These are phyloP conservation scores for Oenanthe javanica DNA, from an alignment of 140 eudicot genomes.

Conservation along the genomic window DNA sequence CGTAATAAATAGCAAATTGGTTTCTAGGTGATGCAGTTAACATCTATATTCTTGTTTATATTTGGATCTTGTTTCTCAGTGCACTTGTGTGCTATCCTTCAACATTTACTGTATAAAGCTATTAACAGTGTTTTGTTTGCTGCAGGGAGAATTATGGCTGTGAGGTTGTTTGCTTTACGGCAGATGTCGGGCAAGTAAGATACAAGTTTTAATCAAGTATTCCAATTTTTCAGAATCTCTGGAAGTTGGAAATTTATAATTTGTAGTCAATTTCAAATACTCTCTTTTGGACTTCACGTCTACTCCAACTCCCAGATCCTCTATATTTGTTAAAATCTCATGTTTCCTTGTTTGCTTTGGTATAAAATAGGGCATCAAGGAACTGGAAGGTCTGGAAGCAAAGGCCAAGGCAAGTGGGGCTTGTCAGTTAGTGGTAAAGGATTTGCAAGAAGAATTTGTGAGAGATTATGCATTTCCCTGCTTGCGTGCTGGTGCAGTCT, in stretches of 20 bases:
- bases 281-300: not conserved
- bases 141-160: conserved; percentile 95
- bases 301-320: not conserved
- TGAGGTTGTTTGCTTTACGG: conserved; percentile 98
- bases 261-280: not conserved
- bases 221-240: not conserved
- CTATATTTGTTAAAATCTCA: not conserved
- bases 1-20: not conserved
- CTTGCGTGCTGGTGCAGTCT: conserved; percentile 88
- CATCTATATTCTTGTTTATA: not conserved
- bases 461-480: conserved; percentile 81
- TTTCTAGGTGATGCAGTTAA: not conserved
- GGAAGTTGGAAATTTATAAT: not conserved
- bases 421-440: conserved; percentile 88
- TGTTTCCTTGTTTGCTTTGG: not conserved
- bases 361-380: conserved; percentile 55
- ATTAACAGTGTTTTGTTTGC: conserved; percentile 5
- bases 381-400: conserved; percentile 86
- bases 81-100: conserved; percentile 4
- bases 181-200: conserved; percentile 99
- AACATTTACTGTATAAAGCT: not conserved
- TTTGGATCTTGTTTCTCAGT: not conserved
- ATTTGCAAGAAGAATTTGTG: conserved; percentile 89
- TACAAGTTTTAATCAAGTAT: not conserved
- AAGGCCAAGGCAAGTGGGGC: conserved; percentile 99